These are phyloP conservation scores for Phalaenopsis aphrodite DNA, from an alignment of 106 monocot species.

Conservation along the genomic window DNA sequence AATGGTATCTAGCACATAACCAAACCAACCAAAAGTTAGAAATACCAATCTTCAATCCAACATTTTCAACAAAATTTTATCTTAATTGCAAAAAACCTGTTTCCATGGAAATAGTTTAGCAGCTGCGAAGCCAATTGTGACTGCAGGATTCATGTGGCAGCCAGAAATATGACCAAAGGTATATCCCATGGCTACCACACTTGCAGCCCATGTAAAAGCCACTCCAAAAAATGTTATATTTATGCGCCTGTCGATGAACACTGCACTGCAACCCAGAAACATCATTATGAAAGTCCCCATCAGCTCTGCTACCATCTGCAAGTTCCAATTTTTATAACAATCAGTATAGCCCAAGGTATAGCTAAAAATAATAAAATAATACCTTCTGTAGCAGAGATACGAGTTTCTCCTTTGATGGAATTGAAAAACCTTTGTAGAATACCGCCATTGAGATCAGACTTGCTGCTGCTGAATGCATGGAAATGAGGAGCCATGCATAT, in stretches of 20 bases:
- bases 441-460: too few species aligned
- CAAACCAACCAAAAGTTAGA: too few species aligned
- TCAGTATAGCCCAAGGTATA: too few species aligned
- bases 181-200: conserved; percentile 10
- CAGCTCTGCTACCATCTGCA: conserved; percentile 14
- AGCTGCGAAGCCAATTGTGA: conserved; percentile 15
- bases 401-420: too few species aligned
- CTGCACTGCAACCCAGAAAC: conserved; percentile 16
- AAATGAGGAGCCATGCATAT: too few species aligned
- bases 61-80: too few species aligned
- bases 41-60: too few species aligned
- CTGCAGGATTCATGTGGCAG: conserved; percentile 25
- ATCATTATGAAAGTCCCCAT: conserved; percentile 20
- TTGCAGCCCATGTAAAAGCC: conserved; percentile 11
- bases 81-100: not conserved
- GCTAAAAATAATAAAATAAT: too few species aligned
- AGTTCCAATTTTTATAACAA: not conserved
- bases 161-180: conserved; percentile 21
- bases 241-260: conserved; percentile 7
- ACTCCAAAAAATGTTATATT: conserved; percentile 13
- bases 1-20: not conserved
- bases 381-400: too few species aligned
- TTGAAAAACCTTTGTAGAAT: too few species aligned
- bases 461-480: too few species aligned
- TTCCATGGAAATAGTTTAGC: conserved; percentile 13